Conservation (phyloP, 1,284 basidiomycete genomes). For the Apiotrichum porosum region DNA sequence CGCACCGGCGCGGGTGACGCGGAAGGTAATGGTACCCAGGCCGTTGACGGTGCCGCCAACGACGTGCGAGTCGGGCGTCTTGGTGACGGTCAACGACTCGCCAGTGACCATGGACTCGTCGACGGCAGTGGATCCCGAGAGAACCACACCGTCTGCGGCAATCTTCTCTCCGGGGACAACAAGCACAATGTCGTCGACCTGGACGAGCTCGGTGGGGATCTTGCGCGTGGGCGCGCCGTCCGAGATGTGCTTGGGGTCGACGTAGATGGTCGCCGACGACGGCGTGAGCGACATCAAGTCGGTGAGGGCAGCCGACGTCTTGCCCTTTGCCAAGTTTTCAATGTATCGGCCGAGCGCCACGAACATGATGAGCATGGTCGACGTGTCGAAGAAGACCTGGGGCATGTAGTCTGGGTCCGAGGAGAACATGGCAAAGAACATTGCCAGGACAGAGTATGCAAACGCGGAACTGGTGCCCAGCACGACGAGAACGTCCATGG, state of each 20-base stretch:
- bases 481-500: conserved; percentile 87
- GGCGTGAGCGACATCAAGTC: conserved; percentile 93
- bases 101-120: conserved; percentile 98
- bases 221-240: conserved; percentile 72
- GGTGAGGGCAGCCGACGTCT: conserved; percentile 91
- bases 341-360: conserved; percentile 92
- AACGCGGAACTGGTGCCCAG: conserved; percentile 94
- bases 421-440: conserved; percentile 63
- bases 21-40: conserved; percentile 90
- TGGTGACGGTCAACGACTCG: conserved; percentile 85
- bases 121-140: conserved; percentile 77
- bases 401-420: conserved; percentile 63
- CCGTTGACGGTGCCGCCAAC: conserved; percentile 98
- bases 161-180: conserved; percentile 95
- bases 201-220: conserved; percentile 89
- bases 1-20: conserved; percentile 88
- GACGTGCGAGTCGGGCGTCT: conserved; percentile 73
- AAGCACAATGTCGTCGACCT: conserved; percentile 90
- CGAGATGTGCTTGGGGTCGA: conserved; percentile 52
- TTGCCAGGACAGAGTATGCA: conserved; percentile 72
- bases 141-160: conserved; percentile 88
- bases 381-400: conserved; percentile 95
- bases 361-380: conserved; percentile 97
- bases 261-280: conserved; percentile 91
- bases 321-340: conserved; percentile 95